These are phyloP conservation scores for Perkinsela sp. DNA, from an alignment of 208 protist species.

Conservation along the genomic window DNA sequence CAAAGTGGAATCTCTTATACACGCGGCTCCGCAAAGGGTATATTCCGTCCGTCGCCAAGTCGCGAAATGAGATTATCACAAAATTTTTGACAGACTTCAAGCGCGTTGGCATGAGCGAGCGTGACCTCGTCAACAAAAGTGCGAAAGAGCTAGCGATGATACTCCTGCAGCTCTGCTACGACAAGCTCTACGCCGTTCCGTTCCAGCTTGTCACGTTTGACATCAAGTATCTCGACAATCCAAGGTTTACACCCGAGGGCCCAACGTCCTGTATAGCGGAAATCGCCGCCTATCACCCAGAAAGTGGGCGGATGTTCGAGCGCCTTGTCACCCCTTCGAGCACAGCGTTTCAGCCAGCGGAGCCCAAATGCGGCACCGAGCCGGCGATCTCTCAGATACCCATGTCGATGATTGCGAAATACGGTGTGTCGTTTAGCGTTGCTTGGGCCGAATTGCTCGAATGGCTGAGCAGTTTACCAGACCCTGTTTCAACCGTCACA, in stretches of 20 bases:
- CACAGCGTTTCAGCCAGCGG: background rate
- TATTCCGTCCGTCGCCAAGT: background rate
- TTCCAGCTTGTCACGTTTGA: constrained; percentile 58
- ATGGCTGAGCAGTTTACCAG: constrained; percentile 18
- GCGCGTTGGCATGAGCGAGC: background rate
- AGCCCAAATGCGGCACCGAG: background rate
- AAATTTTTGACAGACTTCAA: background rate
- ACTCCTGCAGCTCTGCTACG: background rate
- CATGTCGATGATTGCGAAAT: constrained; percentile 22
- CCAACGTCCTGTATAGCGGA: constrained; percentile 61
- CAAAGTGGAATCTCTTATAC: background rate
- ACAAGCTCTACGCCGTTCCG: constrained; percentile 30
- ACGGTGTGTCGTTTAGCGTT: constrained; percentile 31
- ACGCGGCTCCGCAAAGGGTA: background rate
- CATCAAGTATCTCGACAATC: constrained; percentile 54
- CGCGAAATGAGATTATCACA: background rate
- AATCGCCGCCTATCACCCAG: constrained; percentile 41
- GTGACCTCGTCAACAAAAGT: background rate
- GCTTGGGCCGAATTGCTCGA: constrained; percentile 31
- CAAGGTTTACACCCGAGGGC: constrained; percentile 39
- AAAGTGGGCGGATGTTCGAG: constrained; percentile 24
- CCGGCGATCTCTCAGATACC: constrained; percentile 33
- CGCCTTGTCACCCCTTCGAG: constrained; percentile 20
- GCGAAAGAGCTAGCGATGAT: background rate
- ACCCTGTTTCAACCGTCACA: constrained; percentile 10